Evolutionary conservation across 345 rosid species (phyloP), one percentile per base, ranked within the genome.

Genomic region (Arabis alpina): DNA sequence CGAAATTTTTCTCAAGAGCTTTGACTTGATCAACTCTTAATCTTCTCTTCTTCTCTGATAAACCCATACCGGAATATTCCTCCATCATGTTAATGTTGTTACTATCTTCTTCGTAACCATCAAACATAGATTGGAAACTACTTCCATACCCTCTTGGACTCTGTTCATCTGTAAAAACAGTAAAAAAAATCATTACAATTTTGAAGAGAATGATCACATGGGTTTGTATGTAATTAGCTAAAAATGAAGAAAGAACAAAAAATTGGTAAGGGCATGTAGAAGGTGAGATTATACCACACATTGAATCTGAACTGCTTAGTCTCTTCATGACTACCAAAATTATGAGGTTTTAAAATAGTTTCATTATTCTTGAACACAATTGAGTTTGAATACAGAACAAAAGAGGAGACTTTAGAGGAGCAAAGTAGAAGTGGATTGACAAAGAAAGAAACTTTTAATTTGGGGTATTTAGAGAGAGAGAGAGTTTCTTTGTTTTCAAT

Each of bases 1-100:
- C 97, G 60, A 91, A 91, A 68, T 86, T 91, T 54, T 88, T 88
- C 83, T 91, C 97, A 73, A 91, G 82, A 64, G 92, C 91, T 78
- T 84, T 88, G 7, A 88, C 97, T 76, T 91, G 97, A 71, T 87
- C 92, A 8, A 79, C 85, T 67, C 86, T 84, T 49, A 91, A 55
- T 15, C 97, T 56, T 70, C 93, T 77, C 79, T 91, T 93, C 88
- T 94, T 94, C 82, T 91, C 97, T 63, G 80, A 64, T 4, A 69
- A 8, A 5, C 82, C 71, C 36, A 82, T 75, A 3, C 80, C 80
- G 68, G 73, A 71, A 59, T 76, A 76, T 74, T 93, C 97, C 73
- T 91, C 98, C 8, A 85, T 67, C 10, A 37, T 49, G 10, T 32
- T 23, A 91, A 5, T 83, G 36, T 36, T 24, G 93, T 7, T 83